Evolutionary conservation across 768 basidiomycete genomes (phyloP).

Genomic region (Strobilomyces confusus): DNA sequence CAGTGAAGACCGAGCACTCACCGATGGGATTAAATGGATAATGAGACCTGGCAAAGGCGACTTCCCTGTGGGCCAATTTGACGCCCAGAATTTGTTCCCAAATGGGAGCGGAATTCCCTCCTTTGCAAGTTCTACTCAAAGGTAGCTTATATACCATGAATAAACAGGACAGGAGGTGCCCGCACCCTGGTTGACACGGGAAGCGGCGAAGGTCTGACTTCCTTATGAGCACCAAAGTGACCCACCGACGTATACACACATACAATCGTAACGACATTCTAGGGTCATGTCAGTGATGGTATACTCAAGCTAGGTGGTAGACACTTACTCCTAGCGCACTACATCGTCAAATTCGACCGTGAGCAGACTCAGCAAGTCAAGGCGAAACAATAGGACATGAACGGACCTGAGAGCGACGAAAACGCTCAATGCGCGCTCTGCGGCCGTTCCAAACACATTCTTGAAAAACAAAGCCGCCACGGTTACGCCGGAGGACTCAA

Average conservation of each 20-base stretch:
- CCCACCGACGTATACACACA: background rate
- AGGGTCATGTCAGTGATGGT: constrained; percentile 1
- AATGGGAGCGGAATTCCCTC: constrained; percentile 61
- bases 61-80: constrained; percentile 57
- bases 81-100: constrained; percentile 57
- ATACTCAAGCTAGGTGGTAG: background rate
- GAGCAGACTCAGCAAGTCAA: background rate
- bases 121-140: constrained; percentile 48
- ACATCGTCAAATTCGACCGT: background rate
- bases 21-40: constrained; percentile 52
- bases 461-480: constrained; percentile 60
- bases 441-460: constrained; percentile 52
- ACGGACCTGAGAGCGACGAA: constrained; percentile 55
- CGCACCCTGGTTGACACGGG: constrained; percentile 51
- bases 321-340: constrained; percentile 36
- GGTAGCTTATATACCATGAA: too few relatives aligned
- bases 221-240: background rate
- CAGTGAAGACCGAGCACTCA: constrained; percentile 13
- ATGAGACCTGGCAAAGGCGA: constrained; percentile 55
- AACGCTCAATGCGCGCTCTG: constrained; percentile 52
- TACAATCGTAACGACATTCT: constrained; percentile 34
- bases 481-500: constrained; percentile 45
- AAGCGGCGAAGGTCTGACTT: constrained; percentile 45
- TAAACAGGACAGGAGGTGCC: background rate
- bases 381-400: background rate